These are phyloP conservation scores for Ananas comosus DNA, from an alignment of 176 grass and related monocot species.

Conservation along the genomic window DNA sequence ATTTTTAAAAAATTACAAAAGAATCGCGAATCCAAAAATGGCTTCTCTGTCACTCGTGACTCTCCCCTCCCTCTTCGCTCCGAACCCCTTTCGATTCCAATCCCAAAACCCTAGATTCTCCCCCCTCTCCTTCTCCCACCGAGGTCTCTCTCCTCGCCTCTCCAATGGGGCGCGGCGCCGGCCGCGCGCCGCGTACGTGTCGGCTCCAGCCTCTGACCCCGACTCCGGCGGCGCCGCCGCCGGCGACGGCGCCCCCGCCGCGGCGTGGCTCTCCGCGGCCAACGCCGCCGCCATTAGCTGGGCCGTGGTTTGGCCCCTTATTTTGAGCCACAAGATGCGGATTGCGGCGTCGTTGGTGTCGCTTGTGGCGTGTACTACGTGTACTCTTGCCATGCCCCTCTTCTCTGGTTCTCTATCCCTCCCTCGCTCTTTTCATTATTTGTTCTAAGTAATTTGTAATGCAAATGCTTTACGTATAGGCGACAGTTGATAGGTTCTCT, in stretches of 20 bases:
- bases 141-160: not conserved
- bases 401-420: conserved; percentile 51
- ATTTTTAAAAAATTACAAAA: too few species aligned
- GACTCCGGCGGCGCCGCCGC: conserved; percentile 37
- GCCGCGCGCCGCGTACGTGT: conserved; percentile 40
- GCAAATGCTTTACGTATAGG: too few species aligned
- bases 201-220: conserved; percentile 64
- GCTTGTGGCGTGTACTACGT: conserved; percentile 65
- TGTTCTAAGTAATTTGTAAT: not conserved
- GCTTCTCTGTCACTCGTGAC: not conserved
- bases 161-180: not conserved
- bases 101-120: conserved; percentile 9
- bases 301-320: conserved; percentile 58
- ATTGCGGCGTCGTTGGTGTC: conserved; percentile 44
- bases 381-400: conserved; percentile 92
- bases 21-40: not conserved
- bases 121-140: not conserved
- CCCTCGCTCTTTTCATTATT: not conserved
- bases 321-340: conserved; percentile 45
- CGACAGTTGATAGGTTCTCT: not conserved
- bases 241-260: conserved; percentile 7
- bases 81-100: not conserved
- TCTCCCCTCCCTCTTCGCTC: conserved; percentile 1
- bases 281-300: conserved; percentile 43
- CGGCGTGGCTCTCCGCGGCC: conserved; percentile 23